These are phyloP conservation scores for Fomitiporia mediterranea DNA, from an alignment of 1,284 basidiomycete genomes.

Conservation along the genomic window DNA sequence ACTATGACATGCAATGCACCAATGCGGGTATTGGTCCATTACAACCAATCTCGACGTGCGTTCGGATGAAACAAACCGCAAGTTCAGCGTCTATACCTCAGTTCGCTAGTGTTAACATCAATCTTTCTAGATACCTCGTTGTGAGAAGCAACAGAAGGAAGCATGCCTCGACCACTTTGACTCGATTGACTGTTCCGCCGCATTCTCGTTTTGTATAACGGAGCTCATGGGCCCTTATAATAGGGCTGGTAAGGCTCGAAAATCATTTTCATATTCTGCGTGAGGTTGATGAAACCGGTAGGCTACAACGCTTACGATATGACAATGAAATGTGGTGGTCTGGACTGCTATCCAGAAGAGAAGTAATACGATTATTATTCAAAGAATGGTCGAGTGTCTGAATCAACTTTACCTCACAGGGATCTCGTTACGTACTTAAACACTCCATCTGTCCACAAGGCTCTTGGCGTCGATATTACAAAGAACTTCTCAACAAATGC, in stretches of 20 bases:
- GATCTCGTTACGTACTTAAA: constrained; percentile 51
- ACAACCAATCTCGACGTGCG: constrained; percentile 34
- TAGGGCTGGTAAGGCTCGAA: constrained; percentile 30
- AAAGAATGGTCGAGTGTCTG: not conserved
- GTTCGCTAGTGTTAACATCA: not conserved
- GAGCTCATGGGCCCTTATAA: constrained; percentile 22
- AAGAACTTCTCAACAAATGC: constrained; percentile 50
- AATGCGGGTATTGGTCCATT: not conserved
- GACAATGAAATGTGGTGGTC: constrained; percentile 46
- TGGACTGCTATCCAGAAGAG: constrained; percentile 46
- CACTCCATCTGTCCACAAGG: constrained; percentile 43
- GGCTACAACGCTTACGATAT: constrained; percentile 59
- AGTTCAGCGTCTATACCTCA: constrained; percentile 18
- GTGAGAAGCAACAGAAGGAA: constrained; percentile 41
- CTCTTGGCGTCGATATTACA: constrained; percentile 56
- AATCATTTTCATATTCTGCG: constrained; percentile 23
- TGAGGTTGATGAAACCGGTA: constrained; percentile 35
- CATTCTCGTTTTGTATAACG: constrained; percentile 23
- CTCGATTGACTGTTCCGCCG: constrained; percentile 25
- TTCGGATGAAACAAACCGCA: constrained; percentile 43
- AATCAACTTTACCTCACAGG: constrained; percentile 33
- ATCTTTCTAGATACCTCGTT: constrained; percentile 38
- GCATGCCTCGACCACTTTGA: constrained; percentile 28
- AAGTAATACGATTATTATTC: constrained; percentile 31
- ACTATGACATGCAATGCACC: constrained; percentile 15